Evolutionary conservation across 129 eudicot species (phyloP).

Genomic region (Chrysanthemum makinoi): DNA sequence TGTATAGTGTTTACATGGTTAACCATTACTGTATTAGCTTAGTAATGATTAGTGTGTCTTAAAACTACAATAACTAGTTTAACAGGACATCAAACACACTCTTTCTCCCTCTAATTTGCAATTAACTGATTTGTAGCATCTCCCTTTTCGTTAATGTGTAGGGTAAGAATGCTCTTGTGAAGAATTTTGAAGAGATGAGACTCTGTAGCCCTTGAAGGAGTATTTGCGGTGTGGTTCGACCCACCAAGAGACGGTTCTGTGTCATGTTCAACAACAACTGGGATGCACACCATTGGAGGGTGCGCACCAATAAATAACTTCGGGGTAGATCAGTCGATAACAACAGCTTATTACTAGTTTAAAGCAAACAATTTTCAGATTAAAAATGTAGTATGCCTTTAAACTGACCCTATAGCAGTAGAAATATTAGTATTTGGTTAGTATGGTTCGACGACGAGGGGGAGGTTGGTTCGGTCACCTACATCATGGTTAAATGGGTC

Average conservation of each 20-base stretch:
- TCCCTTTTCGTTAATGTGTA: background rate
- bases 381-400: background rate
- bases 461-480: conserved; percentile 4
- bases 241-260: conserved; percentile 25
- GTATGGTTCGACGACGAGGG: background rate
- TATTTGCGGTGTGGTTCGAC: conserved; percentile 32
- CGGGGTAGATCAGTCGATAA: too few species aligned
- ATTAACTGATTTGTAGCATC: too few species aligned
- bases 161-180: conserved; percentile 31
- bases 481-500: background rate
- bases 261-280: background rate
- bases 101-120: too few species aligned
- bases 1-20: too few species aligned
- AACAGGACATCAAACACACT: too few species aligned
- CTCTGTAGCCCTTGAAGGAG: conserved; percentile 26
- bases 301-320: background rate
- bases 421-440: background rate
- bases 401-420: background rate
- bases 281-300: conserved; percentile 26
- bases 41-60: too few species aligned
- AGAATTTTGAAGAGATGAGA: conserved; percentile 25
- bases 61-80: too few species aligned
- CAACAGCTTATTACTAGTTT: too few species aligned
- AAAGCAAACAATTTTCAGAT: too few species aligned
- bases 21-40: too few species aligned